These are phyloP conservation scores for Colletotrichum orchidophilum DNA, from an alignment of 2,329 filamentous ascomycete genomes.

Conservation along the genomic window DNA sequence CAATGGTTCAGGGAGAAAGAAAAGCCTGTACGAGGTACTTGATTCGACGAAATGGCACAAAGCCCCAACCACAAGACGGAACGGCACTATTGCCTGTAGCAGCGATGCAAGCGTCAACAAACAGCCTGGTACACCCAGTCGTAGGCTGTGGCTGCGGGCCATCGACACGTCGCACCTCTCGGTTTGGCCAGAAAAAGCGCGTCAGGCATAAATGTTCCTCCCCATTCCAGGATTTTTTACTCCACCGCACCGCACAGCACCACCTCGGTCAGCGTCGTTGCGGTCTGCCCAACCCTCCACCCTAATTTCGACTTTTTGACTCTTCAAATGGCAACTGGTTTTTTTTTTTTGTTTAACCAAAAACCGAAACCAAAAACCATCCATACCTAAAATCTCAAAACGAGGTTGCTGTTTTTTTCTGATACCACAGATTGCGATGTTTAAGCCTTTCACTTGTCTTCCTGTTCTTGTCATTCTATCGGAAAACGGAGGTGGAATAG, in stretches of 20 bases:
- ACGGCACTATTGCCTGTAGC: conserved; percentile 8
- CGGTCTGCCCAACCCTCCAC: neutral
- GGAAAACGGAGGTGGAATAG: neutral
- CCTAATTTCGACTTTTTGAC: neutral
- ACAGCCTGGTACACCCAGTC: neutral
- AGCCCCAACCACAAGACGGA: conserved; percentile 14
- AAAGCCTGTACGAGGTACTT: neutral
- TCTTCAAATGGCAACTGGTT: neutral
- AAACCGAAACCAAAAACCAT: neutral
- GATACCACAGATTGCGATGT: neutral
- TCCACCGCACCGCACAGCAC: neutral
- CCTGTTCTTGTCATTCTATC: neutral
- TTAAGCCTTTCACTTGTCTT: neutral
- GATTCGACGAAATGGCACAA: conserved; percentile 8
- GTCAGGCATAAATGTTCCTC: neutral
- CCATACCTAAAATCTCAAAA: neutral
- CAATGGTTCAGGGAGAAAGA: neutral
- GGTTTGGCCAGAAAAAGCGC: neutral
- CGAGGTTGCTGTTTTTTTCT: neutral
- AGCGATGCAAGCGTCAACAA: conserved; percentile 14
- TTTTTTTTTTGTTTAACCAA: neutral
- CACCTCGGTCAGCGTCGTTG: neutral
- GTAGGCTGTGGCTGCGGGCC: conserved; percentile 6
- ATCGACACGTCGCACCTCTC: conserved; percentile 20
- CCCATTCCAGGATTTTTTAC: neutral